A percentile compares a stretch with the other conserved stretches of the same genome.
phyloP scores from a whole-genome alignment of 305 asterid species.

The Solanum hybrid region DNA sequence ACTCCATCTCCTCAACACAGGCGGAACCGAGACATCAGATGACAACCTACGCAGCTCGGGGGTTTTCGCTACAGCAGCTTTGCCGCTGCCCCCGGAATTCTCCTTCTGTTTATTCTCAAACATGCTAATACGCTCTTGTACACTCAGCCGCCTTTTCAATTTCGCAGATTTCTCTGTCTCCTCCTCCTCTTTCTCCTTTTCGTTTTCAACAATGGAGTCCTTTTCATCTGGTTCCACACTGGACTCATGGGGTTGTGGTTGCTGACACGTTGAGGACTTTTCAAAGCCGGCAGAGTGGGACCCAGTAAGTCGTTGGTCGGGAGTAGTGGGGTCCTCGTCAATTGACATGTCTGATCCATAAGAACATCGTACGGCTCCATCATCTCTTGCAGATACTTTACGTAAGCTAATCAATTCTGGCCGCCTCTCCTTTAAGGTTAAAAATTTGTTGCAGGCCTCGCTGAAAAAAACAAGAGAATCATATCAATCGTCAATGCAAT shows the following conservation, averaged over 20 bases:
- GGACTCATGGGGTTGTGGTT: constrained; percentile 33
- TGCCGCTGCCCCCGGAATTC: constrained; percentile 53
- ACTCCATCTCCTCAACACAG: constrained; percentile 85
- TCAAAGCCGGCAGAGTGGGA: constrained; percentile 10
- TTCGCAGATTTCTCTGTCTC: constrained; percentile 28
- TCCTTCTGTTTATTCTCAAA: constrained; percentile 92
- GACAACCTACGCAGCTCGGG: constrained; percentile 69
- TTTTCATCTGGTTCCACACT: constrained; percentile 38
- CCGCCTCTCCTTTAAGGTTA: constrained; percentile 52
- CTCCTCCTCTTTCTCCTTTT: background rate
- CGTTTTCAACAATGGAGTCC: background rate
- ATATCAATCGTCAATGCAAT: background rate
- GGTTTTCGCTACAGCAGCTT: constrained; percentile 50
- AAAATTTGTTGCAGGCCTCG: constrained; percentile 68
- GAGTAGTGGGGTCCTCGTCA: constrained; percentile 56
- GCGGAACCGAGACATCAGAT: constrained; percentile 56
- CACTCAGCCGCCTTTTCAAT: constrained; percentile 70
- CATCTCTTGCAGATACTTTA: constrained; percentile 29
- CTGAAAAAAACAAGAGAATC: constrained; percentile 21
- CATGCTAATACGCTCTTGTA: constrained; percentile 78
- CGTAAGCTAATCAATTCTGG: constrained; percentile 47
- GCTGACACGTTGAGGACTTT: constrained; percentile 5
- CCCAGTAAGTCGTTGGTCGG: constrained; percentile 18
- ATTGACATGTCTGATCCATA: constrained; percentile 83
- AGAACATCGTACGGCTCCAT: constrained; percentile 55